Percentiles rank a stretch among this genome's conserved stretches.
Conservation (phyloP, 805 yeast genomes). For the Spathaspora boniae region DNA sequence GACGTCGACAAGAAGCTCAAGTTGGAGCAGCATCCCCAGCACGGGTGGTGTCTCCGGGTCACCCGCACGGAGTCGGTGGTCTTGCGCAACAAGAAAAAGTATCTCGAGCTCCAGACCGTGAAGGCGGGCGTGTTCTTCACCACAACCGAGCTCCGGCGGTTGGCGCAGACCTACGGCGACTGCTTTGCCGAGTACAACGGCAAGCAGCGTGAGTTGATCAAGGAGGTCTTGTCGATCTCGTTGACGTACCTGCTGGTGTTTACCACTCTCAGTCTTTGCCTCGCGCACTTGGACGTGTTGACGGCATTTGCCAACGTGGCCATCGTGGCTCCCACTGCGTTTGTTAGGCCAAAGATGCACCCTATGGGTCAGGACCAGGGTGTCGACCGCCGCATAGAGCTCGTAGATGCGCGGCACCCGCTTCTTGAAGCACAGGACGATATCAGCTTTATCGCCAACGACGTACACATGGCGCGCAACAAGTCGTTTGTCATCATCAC, state of each 20-base stretch:
- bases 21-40: conserved; percentile 79
- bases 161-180: conserved; percentile 56
- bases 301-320: conserved; percentile 82
- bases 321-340: conserved; percentile 74
- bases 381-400: conserved; percentile 44
- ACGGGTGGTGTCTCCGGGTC: conserved; percentile 93
- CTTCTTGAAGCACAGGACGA: conserved; percentile 92
- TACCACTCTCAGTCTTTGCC: conserved; percentile 56
- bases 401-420: conserved; percentile 88
- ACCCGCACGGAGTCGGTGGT: conserved; percentile 87
- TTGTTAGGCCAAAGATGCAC: conserved; percentile 69
- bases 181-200: conserved; percentile 64
- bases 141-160: conserved; percentile 57
- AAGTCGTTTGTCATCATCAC: conserved; percentile 74
- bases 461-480: conserved; percentile 49
- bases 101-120: conserved; percentile 81
- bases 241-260: conserved; percentile 79
- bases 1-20: conserved; percentile 88
- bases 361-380: conserved; percentile 39
- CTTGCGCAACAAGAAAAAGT: conserved; percentile 58
- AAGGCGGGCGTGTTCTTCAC: conserved; percentile 96
- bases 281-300: conserved; percentile 81
- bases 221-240: conserved; percentile 78
- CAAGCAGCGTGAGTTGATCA: conserved; percentile 75
- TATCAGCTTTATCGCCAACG: conserved; percentile 86